phyloP scores from a whole-genome alignment of 106 monocot species.

The Acorus calamus region DNA sequence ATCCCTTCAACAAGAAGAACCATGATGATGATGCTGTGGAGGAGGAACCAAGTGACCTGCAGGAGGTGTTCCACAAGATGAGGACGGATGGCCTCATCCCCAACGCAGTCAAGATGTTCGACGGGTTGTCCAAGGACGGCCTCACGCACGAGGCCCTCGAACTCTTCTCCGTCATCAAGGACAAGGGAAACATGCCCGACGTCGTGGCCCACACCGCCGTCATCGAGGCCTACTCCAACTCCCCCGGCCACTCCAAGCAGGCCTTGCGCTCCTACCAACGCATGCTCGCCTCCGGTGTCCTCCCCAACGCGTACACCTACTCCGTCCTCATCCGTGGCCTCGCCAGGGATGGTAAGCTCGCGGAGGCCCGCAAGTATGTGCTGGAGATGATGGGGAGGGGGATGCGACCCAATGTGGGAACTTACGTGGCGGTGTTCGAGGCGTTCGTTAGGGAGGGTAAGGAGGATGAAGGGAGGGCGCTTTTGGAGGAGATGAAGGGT shows the following conservation, averaged over 20 bases:
- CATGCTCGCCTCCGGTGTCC: conserved; percentile 83
- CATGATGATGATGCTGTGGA: conserved; percentile 27
- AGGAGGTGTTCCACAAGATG: conserved; percentile 85
- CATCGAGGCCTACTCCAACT: conserved; percentile 82
- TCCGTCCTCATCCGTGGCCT: conserved; percentile 68
- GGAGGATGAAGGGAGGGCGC: conserved; percentile 39
- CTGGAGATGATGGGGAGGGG: conserved; percentile 75
- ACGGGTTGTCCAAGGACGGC: conserved; percentile 86
- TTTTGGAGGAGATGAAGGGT: conserved; percentile 65
- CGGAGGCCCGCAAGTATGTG: conserved; percentile 51
- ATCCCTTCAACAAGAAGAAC: conserved; percentile 92
- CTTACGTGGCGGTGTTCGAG: conserved; percentile 61
- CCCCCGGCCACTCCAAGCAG: conserved; percentile 70
- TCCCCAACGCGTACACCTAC: conserved; percentile 82
- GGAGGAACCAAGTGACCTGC: conserved; percentile 68
- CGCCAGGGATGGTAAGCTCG: conserved; percentile 45
- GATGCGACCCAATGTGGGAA: conserved; percentile 56
- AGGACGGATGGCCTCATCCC: conserved; percentile 77
- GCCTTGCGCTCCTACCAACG: conserved; percentile 56
- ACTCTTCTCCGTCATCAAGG: conserved; percentile 80
- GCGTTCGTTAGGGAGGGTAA: conserved; percentile 44
- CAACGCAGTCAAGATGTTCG: conserved; percentile 96
- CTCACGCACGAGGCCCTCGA: conserved; percentile 89
- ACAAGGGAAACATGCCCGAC: conserved; percentile 87
- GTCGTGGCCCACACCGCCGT: conserved; percentile 98